A percentile compares a stretch with the other conserved stretches of the same genome.
Conservation (phyloP, 2,329 filamentous ascomycete genomes). For the Cryphonectria naterciae region DNA sequence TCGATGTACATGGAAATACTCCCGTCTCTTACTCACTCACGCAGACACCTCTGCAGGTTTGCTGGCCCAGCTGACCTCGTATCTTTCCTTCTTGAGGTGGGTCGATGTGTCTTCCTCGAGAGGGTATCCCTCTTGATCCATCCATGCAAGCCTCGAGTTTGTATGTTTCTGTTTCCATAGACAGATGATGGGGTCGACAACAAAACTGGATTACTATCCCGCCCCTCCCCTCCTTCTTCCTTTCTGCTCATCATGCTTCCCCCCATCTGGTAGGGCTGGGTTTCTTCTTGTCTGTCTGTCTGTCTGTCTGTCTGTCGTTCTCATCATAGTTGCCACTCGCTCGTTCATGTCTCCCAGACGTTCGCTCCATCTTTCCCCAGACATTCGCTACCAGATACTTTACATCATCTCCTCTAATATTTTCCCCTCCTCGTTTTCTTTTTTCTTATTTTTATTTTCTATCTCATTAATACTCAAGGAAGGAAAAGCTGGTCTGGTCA, state of each 20-base stretch:
- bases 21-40: neutral
- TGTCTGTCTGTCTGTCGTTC: neutral
- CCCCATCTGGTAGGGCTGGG: neutral
- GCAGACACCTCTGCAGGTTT: neutral
- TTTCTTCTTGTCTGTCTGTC: neutral
- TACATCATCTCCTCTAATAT: neutral
- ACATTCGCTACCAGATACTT: neutral
- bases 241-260: conserved; percentile 6
- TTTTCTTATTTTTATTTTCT: neutral
- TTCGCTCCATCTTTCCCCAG: conserved; percentile 16
- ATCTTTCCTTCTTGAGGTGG: conserved; percentile 2
- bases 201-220: conserved; percentile 20
- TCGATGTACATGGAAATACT: neutral
- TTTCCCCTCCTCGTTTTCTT: conserved; percentile 8
- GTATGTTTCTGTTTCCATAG: conserved; percentile 1
- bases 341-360: conserved; percentile 21
- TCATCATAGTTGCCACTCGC: conserved; percentile 10
- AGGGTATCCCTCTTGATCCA: neutral
- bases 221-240: conserved; percentile 12
- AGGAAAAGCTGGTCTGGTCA: neutral
- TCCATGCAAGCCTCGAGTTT: conserved; percentile 7
- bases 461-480: no score
- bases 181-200: conserved; percentile 2
- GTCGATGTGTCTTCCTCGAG: neutral
- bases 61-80: conserved; percentile 3